phyloP scores from a whole-genome alignment of 2,329 filamentous ascomycete genomes.

The Gremmenia infestans region DNA sequence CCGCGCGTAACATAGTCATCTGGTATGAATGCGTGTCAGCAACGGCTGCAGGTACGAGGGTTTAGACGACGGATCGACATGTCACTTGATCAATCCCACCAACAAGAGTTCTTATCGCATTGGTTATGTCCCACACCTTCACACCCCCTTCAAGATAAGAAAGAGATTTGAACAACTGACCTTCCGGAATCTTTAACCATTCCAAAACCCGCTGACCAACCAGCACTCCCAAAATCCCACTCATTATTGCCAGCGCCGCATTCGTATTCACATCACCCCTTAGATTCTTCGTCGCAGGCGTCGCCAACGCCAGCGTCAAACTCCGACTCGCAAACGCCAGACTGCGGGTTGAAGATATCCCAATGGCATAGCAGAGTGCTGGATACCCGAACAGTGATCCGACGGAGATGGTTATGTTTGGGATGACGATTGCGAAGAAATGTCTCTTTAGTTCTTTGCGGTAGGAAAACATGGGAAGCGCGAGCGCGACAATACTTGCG shows the following conservation, averaged over 20 bases:
- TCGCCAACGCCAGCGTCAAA: constrained; percentile 55
- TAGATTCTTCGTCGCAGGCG: constrained; percentile 50
- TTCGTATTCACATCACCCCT: constrained; percentile 52
- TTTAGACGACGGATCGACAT: neutral
- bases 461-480: constrained; percentile 57
- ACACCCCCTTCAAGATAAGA: neutral
- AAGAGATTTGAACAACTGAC: constrained; percentile 29
- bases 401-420: constrained; percentile 47
- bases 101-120: neutral
- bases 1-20: constrained; percentile 61
- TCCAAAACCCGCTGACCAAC: constrained; percentile 46
- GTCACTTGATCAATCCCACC: neutral
- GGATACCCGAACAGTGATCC: constrained; percentile 54
- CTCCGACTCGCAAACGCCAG: constrained; percentile 53
- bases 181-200: constrained; percentile 49
- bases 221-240: constrained; percentile 53
- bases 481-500: constrained; percentile 53
- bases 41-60: constrained; percentile 6
- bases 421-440: constrained; percentile 49
- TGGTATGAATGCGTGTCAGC: constrained; percentile 21
- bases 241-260: constrained; percentile 53
- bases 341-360: constrained; percentile 47
- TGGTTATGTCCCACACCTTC: constrained; percentile 2
- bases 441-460: constrained; percentile 49
- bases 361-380: constrained; percentile 46